These are phyloP conservation scores for Lachnellula arida DNA, from an alignment of 2,329 filamentous ascomycete genomes.

Conservation along the genomic window DNA sequence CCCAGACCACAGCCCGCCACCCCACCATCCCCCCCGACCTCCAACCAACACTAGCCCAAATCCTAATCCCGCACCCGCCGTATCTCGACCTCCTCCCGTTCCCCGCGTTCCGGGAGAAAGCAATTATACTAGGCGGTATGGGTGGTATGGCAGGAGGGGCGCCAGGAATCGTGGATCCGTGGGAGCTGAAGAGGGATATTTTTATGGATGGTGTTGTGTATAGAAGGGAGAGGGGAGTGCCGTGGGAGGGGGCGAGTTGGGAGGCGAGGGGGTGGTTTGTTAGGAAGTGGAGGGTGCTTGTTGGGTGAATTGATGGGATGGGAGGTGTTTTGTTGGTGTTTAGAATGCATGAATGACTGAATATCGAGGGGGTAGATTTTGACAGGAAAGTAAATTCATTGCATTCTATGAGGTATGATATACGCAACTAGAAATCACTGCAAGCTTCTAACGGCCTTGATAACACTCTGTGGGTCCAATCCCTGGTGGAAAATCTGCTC, in stretches of 20 bases:
- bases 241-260: background rate
- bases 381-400: too few species aligned
- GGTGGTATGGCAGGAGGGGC: slow-evolving; percentile 29
- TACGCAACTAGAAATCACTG: background rate
- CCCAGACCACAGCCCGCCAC: slow-evolving; percentile 4
- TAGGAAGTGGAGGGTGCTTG: background rate
- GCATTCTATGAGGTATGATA: too few species aligned
- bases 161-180: slow-evolving; percentile 31
- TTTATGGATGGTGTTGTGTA: slow-evolving; percentile 22
- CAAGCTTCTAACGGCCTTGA: slow-evolving; percentile 27
- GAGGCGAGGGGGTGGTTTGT: background rate
- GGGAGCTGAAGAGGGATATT: slow-evolving; percentile 37
- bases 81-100: slow-evolving; percentile 36
- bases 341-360: too few species aligned
- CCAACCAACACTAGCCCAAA: slow-evolving; percentile 35
- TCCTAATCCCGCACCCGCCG: slow-evolving; percentile 36
- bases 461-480: slow-evolving; percentile 33
- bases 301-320: too few species aligned
- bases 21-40: slow-evolving; percentile 31
- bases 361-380: too few species aligned
- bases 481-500: slow-evolving; percentile 37
- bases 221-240: background rate
- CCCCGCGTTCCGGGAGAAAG: slow-evolving; percentile 31
- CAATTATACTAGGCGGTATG: slow-evolving; percentile 30
- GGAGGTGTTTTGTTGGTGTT: too few species aligned